These are phyloP conservation scores for Calonectria naviculata DNA, from an alignment of 2,329 filamentous ascomycete genomes.

Conservation along the genomic window DNA sequence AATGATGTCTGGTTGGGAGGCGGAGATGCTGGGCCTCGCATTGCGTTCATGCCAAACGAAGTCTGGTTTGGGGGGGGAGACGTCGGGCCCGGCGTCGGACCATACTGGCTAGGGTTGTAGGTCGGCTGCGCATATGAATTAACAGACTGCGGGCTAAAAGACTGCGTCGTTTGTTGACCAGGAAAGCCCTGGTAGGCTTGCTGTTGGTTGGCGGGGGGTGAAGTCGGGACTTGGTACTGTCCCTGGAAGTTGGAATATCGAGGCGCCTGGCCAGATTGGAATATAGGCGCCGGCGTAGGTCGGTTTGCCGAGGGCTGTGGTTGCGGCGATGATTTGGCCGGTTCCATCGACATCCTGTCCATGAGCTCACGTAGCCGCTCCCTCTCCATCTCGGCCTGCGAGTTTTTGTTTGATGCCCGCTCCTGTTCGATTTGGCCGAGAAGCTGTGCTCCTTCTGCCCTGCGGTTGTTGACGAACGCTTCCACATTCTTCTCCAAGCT, in stretches of 20 bases:
- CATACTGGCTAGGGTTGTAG: slow-evolving; percentile 70
- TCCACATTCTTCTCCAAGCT: slow-evolving; percentile 96
- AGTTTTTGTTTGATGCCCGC: slow-evolving; percentile 68
- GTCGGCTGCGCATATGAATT: slow-evolving; percentile 61
- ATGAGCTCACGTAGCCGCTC: slow-evolving; percentile 89
- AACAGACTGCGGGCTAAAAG: slow-evolving; percentile 49
- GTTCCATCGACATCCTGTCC: slow-evolving; percentile 95
- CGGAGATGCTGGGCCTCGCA: slow-evolving; percentile 60
- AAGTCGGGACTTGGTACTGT: slow-evolving; percentile 67
- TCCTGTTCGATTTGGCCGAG: slow-evolving; percentile 88
- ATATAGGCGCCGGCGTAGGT: slow-evolving; percentile 55
- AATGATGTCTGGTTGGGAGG: slow-evolving; percentile 68
- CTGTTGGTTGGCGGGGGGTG: slow-evolving; percentile 60
- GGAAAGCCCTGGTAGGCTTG: slow-evolving; percentile 57
- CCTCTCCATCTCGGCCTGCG: slow-evolving; percentile 83
- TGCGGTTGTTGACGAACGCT: slow-evolving; percentile 93
- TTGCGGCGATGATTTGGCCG: slow-evolving; percentile 51
- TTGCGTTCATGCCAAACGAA: slow-evolving; percentile 54
- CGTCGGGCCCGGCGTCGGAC: slow-evolving; percentile 66
- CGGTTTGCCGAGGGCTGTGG: slow-evolving; percentile 29
- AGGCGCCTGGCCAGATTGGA: slow-evolving; percentile 58
- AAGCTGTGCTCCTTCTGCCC: slow-evolving; percentile 90
- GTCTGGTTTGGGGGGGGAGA: slow-evolving; percentile 74
- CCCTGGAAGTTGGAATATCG: slow-evolving; percentile 67
- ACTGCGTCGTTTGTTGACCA: slow-evolving; percentile 32